Percentiles rank a stretch among this genome's conserved stretches.
phyloP scores from a whole-genome alignment of 495 filamentous ascomycete genomes.

The Rostrohypoxylon terebratum region DNA sequence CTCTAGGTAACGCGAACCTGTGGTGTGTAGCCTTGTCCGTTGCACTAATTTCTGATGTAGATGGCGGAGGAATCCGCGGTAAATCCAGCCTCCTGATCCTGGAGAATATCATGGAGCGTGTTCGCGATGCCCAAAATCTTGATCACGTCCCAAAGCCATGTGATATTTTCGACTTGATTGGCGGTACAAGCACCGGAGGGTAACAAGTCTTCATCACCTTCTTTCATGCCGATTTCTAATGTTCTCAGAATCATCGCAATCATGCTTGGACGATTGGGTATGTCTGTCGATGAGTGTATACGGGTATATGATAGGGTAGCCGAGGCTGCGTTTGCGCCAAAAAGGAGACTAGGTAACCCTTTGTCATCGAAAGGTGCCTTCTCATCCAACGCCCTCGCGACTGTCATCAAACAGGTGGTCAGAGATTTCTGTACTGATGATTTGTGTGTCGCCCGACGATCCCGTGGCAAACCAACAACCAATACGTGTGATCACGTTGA shows the following conservation, averaged over 20 bases:
- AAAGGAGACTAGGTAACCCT: not conserved
- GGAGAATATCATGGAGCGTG: not conserved
- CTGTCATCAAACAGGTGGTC: not conserved
- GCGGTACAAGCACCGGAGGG: slow-evolving; percentile 1
- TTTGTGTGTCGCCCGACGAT: not conserved
- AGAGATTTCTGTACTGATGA: not conserved
- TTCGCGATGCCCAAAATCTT: not conserved
- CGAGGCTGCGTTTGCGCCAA: not conserved
- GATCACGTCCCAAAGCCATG: not conserved
- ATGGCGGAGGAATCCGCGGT: not conserved
- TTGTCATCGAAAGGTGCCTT: not conserved
- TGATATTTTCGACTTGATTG: not conserved
- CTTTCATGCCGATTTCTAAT: not conserved
- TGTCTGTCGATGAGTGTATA: slow-evolving; percentile 3
- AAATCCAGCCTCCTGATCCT: not conserved
- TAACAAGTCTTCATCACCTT: not conserved
- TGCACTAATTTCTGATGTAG: not conserved
- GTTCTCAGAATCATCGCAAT: not conserved
- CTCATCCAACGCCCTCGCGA: not conserved
- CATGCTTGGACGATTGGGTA: not conserved
- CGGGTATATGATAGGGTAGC: not conserved
- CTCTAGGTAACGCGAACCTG: not conserved
- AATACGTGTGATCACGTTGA: not conserved
- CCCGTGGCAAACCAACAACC: not conserved
- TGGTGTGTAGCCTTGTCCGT: not conserved